Conservation (phyloP, 129 eudicot species). For the Chrysanthemum seticuspe region DNA sequence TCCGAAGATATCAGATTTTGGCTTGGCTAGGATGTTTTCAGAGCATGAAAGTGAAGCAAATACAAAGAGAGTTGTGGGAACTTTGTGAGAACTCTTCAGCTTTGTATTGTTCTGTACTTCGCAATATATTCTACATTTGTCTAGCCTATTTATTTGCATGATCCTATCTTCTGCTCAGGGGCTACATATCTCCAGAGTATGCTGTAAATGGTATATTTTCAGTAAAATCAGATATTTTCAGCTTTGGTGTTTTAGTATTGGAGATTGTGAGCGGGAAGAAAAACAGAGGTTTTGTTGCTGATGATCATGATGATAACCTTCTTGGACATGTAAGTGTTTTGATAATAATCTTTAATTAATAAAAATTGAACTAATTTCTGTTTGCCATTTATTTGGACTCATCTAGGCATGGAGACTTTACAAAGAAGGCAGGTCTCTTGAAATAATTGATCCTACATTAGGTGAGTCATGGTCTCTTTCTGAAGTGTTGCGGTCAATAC, state of each 20-base stretch:
- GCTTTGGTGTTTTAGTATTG: slow-evolving; percentile 42
- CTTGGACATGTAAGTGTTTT: slow-evolving; percentile 44
- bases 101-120: too few species aligned
- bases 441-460: too few species aligned
- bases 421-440: too few species aligned
- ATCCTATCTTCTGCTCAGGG: too few species aligned
- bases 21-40: not conserved
- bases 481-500: too few species aligned
- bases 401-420: too few species aligned
- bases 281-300: slow-evolving; percentile 41
- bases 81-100: not conserved
- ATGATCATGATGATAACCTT: slow-evolving; percentile 37
- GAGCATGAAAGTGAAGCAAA: too few species aligned
- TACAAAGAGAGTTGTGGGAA: not conserved
- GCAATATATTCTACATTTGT: too few species aligned
- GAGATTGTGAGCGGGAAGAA: slow-evolving; percentile 44
- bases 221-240: slow-evolving; percentile 40
- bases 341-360: not conserved
- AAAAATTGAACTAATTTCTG: too few species aligned
- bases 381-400: too few species aligned
- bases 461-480: too few species aligned
- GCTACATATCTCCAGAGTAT: slow-evolving; percentile 32
- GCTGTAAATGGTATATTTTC: slow-evolving; percentile 41
- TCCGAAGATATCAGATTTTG: not conserved
- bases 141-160: too few species aligned